Base-by-base conservation (phyloP, 257 asterid species). In the Penstemon davidsonii region DNA sequence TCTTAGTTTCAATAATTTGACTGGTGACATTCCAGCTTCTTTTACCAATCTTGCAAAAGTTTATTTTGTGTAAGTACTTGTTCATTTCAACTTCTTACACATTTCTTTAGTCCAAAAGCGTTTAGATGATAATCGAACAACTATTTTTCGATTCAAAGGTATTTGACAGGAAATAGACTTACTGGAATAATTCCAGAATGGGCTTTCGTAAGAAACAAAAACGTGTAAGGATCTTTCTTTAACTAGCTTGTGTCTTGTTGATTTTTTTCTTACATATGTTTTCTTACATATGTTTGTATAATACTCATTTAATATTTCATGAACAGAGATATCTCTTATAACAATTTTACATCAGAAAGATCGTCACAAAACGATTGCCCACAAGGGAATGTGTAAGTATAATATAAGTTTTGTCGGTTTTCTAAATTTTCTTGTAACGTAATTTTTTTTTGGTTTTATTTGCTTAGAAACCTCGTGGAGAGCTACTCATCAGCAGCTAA, bases 301-400 rank as follows among this genome's bases (percentile, higher is more conserved):
- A 55, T 63, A 7, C 62, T 71, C 39, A 54, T 52, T 71, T 62
- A 60, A 55, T 67, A 70, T 49, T 75, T 68, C 72, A 11, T 9
- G 56, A 66, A 37, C 97, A 93, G 97, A 66, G 98, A 93, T 79
- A 55, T 88, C 71, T 90, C 98, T 0, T 73, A 73, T 56, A 93
- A 93, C 83, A 88, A 88, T 68, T 88, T 90, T 75, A 83, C 96
- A 44, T 76, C 80, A 58, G 83, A 75, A 73, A 77, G 81, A 75
- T 72, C 95, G 45, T 46, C 73, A 40, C 83, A 67, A 54, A 4
- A 0, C 43, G 93, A 87, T 63, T 91, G 96, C 72, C 81, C 90
- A 1, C 79, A 73, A 55, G 95, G 96, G 74, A 88, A 91, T 60
- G 90, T 87, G 98, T 91, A 82, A 87, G 95, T 81, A 51, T 70